Conservation (phyloP, 768 basidiomycete species). For the Psilocybe sp. region DNA sequence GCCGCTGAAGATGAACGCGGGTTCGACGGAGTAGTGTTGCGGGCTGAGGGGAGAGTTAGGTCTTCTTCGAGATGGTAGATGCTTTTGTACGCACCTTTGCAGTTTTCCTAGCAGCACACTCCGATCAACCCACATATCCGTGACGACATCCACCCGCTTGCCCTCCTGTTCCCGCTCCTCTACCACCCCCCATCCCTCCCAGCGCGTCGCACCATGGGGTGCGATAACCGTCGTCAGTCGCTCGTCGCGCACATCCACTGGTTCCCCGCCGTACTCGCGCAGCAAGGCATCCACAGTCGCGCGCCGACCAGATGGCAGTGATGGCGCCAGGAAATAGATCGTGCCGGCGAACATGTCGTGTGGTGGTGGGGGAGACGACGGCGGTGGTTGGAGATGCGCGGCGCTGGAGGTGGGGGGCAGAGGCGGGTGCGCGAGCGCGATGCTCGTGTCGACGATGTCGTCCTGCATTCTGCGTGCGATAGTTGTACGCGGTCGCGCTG, state of each 20-base stretch:
- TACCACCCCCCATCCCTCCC: slow-evolving; percentile 54
- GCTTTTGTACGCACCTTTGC: slow-evolving; percentile 45
- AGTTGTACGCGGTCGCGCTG: too few species aligned
- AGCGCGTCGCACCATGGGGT: slow-evolving; percentile 39
- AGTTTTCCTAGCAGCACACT: slow-evolving; percentile 53
- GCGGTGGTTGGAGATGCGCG: too few species aligned
- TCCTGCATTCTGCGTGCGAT: too few species aligned
- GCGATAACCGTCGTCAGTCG: slow-evolving; percentile 54
- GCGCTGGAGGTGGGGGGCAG: too few species aligned
- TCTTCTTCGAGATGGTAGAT: neutral
- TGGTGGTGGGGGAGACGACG: too few species aligned
- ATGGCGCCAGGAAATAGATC: too few species aligned
- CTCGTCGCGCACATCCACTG: slow-evolving; percentile 28
- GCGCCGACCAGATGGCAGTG: too few species aligned
- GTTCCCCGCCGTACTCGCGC: slow-evolving; percentile 46
- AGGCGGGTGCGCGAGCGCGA: too few species aligned
- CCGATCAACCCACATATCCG: slow-evolving; percentile 68
- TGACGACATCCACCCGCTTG: slow-evolving; percentile 12
- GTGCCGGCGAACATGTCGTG: too few species aligned
- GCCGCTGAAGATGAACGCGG: slow-evolving; percentile 78
- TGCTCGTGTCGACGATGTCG: too few species aligned
- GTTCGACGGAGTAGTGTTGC: slow-evolving; percentile 73
- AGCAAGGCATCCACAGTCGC: slow-evolving; percentile 22
- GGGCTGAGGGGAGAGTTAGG: slow-evolving; percentile 30
- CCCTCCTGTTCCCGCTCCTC: slow-evolving; percentile 24